Base-by-base conservation (phyloP, 2,329 filamentous ascomycete species). In the Epichloe typhina region DNA sequence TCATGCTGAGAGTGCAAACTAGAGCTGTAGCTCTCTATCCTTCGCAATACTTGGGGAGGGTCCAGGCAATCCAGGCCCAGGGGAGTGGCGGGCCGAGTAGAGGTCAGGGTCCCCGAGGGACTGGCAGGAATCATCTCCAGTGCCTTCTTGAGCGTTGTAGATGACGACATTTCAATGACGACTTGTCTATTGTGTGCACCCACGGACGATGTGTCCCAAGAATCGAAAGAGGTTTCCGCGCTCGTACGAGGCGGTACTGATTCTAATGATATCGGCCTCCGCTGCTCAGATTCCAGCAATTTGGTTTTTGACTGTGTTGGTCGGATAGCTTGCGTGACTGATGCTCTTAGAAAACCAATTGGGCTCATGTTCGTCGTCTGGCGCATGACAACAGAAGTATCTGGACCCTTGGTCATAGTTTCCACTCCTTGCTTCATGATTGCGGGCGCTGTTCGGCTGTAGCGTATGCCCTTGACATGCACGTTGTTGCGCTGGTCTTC, bases 81-180 rank as follows among this genome's bases (percentile, higher is more conserved):
- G 2, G 79, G 71, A 21, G 67, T 75, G 5, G 77, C 79, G 1
- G 83, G 83, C 17, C 42, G 50, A 45, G 82, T 86, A 11, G 78
- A 74, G 49, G 81, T 81, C 52, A 83, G 72, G 62, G 82, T 86
- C 6, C 73, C 75, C 9, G 80, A 71, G 5, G 80, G 80, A 57
- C 78, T 82, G 21, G 77, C 80, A 1, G 80, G 84, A 50, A 89
- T 89, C 0, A 85, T 83, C 61, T 88, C 84, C 5, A 90, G 72
- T 49, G 76, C 75, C 33, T 73, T 74, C 36, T 68, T 63, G 52
- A 70, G 68, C n/a, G 69, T 58, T 50, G 71, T 60, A 43, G 70
- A 70, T 13, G 69, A 69, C 23, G 72, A 70, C 11, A 71, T 66
- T 49, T 75, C 76, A 48, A 79, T 60, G 1, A 81, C 74, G 2